Evolutionary conservation across 2,329 filamentous ascomycete genomes (phyloP).

Genomic region (Thielaviopsis musarum): DNA sequence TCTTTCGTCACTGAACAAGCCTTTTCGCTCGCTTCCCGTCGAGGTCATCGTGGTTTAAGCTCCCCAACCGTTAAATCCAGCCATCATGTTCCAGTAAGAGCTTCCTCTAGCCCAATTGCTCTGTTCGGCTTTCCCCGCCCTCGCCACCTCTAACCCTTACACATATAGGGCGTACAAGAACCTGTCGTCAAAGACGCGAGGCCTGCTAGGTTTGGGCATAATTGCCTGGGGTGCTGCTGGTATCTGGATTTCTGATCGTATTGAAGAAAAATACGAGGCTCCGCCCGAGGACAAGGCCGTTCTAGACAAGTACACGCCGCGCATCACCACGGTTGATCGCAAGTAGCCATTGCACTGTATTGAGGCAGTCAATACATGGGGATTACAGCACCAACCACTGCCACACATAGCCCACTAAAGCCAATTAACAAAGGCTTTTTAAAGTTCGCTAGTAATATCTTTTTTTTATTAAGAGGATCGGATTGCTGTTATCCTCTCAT

Average conservation of each 20-base stretch:
- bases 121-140: no score
- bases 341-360: not conserved
- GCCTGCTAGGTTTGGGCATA: slow-evolving; percentile 55
- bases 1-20: not conserved
- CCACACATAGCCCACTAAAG: not conserved
- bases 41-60: not conserved
- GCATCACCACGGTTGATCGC: slow-evolving; percentile 40
- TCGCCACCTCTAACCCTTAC: not conserved
- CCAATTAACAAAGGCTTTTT: not conserved
- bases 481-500: not conserved
- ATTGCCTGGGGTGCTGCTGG: slow-evolving; percentile 62
- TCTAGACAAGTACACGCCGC: slow-evolving; percentile 44
- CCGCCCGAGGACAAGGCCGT: slow-evolving; percentile 56
- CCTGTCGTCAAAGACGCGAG: slow-evolving; percentile 52
- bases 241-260: slow-evolving; percentile 54
- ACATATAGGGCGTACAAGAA: slow-evolving; percentile 48
- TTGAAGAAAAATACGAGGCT: slow-evolving; percentile 58
- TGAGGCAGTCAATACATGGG: not conserved
- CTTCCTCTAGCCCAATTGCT: no score
- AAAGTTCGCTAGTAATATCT: not conserved
- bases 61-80: not conserved
- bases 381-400: not conserved
- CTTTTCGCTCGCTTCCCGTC: not conserved
- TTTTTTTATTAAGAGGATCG: not conserved
- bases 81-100: not conserved